Conservation (phyloP, 306 rosid genomes). For the Rosa chinensis region DNA sequence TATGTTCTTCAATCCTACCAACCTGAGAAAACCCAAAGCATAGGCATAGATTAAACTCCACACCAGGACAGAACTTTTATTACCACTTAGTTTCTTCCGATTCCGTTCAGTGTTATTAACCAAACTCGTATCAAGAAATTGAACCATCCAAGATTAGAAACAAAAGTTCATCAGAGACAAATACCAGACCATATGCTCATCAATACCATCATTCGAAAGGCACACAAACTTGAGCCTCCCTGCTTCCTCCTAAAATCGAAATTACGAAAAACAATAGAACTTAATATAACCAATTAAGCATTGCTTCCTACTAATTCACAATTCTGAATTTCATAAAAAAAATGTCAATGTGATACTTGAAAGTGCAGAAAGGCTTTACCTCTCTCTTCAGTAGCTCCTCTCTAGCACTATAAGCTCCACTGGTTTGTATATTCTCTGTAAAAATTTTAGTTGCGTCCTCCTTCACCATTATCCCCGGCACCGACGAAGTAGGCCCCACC, state of each 20-base stretch:
- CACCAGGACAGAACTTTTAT: not conserved
- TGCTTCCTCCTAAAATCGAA: conserved; percentile 71
- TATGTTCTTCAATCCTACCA: conserved; percentile 95
- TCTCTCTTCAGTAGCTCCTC: conserved; percentile 87
- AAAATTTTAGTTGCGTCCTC: conserved; percentile 80
- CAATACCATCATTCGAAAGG: conserved; percentile 74
- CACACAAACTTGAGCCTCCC: conserved; percentile 84
- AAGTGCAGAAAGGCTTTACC: conserved; percentile 29
- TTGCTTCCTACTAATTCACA: not conserved
- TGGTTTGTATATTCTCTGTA: conserved; percentile 88
- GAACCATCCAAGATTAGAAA: not conserved
- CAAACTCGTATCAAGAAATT: not conserved
- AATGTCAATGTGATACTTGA: not conserved
- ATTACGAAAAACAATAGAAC: not conserved
- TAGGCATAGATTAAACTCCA: conserved; percentile 26
- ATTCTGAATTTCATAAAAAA: not conserved
- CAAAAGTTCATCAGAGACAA: conserved; percentile 18
- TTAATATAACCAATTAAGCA: not conserved
- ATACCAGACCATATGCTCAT: conserved; percentile 96
- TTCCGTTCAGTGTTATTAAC: not conserved
- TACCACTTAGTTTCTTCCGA: too few species aligned
- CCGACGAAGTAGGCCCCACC: conserved; percentile 32
- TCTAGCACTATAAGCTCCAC: conserved; percentile 94
- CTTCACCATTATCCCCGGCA: conserved; percentile 70
- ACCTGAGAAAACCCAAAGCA: conserved; percentile 48